Evolutionary conservation across 441 rosid species (phyloP), one percentile per base, ranked within the genome.

Genomic region (Brassica balearica): DNA sequence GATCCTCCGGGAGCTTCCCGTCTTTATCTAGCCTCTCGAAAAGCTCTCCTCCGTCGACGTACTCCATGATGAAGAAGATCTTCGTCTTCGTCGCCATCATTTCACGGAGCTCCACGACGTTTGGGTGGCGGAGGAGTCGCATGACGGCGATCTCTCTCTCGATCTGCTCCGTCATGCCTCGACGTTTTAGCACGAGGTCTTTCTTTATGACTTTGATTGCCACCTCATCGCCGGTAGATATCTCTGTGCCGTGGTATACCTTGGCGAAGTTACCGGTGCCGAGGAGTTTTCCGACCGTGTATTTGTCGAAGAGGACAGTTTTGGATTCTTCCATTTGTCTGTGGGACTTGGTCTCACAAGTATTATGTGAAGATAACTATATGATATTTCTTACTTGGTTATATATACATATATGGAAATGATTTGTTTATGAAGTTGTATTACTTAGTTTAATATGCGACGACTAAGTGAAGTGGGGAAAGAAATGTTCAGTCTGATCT

Each of bases 251-350:
- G 17, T 87, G 76, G 19, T 88, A 90, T 0, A 93, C 98, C 58
- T 93, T 91, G 0, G 95, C 96, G 69, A 93, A 93, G 46, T 92
- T 88, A 0, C 96, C 98, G 64, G 87, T 91, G 0, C 98, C 98
- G 3, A 91, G 46, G 5, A 93, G 11, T 73, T 86, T 82, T 12
- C 96, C 97, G 85, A 88, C 82, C 81, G 82, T 88, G 78, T 93
- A 93, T 71, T 93, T 93, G n/a, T 89, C 88, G 22, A 91, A 90
- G 71, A 93, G 19, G 19, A 87, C 71, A 19, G 17, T 58, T 15
- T 83, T 85, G 3, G 75, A 81, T 77, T 85, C 88, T 74, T 66
- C 75, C 81, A 77, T 81, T 8, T 67, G 68, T 76, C n/a, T 43
- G 0, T 73, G 11, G 53, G 65, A 73, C 68, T 78, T 66, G 22